Evolutionary conservation across 441 rosid genomes (phyloP), one percentile per base, ranked within the genome.

Genomic region (Pelargonium citronellum): DNA sequence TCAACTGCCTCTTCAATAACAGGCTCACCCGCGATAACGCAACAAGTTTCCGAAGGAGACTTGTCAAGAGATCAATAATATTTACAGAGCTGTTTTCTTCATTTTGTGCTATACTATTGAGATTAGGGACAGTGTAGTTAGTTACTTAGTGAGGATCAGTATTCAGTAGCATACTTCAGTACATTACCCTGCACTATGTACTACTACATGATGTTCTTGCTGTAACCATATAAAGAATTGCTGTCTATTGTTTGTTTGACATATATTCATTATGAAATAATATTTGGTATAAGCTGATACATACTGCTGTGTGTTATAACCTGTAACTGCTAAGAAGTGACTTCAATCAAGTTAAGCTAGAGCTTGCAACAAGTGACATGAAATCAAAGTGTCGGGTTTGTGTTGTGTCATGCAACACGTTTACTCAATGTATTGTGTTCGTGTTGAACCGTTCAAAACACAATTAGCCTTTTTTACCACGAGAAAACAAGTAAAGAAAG

Each of bases 1-100:
- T 75, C 88, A 1, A 73, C 74, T 24, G 30, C 67, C 60, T 70
- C 81, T 63, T 79, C 79, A 1, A 53, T 64, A 66, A 43, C 78
- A 1, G 80, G 70, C 55, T 72, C 82, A 17, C 75, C 81, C n/a
- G 11, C 68, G 0, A 3, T 74, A 11, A 13, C 75, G 8, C 66
- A 66, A 69, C 60, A 65, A 60, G 46, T 62, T 71, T 67, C 49
- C 0, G 37, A 66, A 39, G 58, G 75, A 61, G 74, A 74, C 8
- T 22, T 20, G 0, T 22, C 5, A 24, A 75, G 64, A 30, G 66
- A 70, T 74, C 69, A 76, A 63, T 78, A 49, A 76, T 43, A 69
- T 30, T 27, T 67, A 7, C 7, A 13, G 27, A 6, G 24, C 30
- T 1, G 0, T 10, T 7, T 57, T 17, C 11, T 57, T 51, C 60